Conservation (phyloP, 2,329 filamentous ascomycete genomes). For the Nectriaceae sp. region DNA sequence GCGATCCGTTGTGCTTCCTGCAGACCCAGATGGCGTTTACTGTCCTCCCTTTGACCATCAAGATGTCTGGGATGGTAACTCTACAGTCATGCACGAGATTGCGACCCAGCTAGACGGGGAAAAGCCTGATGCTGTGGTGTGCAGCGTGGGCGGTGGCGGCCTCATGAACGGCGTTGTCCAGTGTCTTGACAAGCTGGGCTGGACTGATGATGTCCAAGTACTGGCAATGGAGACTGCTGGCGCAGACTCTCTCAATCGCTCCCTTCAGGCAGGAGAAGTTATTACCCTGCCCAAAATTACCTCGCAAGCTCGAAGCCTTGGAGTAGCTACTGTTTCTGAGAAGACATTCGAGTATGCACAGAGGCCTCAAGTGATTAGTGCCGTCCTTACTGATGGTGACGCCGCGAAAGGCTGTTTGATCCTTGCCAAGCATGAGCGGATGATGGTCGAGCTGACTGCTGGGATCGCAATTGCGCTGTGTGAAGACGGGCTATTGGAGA, state of each 20-base stretch:
- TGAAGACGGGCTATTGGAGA: conserved; percentile 24
- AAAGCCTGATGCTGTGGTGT: conserved; percentile 68
- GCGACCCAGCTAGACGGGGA: conserved; percentile 57
- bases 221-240: conserved; percentile 77
- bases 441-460: conserved; percentile 33
- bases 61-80: conserved; percentile 66
- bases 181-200: conserved; percentile 57
- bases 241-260: conserved; percentile 67
- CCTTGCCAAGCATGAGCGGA: conserved; percentile 31
- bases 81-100: conserved; percentile 54
- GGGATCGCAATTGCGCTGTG: conserved; percentile 32
- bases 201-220: conserved; percentile 49
- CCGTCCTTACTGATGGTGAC: conserved; percentile 56
- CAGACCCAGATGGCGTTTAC: conserved; percentile 51
- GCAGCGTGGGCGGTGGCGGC: conserved; percentile 81
- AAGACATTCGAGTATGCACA: conserved; percentile 67
- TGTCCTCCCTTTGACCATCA: conserved; percentile 68
- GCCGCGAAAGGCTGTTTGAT: conserved; percentile 69
- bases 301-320: conserved; percentile 73
- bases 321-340: conserved; percentile 69
- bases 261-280: conserved; percentile 56
- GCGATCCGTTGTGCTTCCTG: conserved; percentile 49
- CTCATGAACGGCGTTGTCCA: conserved; percentile 75
- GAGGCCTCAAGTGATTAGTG: conserved; percentile 38
- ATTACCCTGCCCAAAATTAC: conserved; percentile 72